A percentile compares a stretch with the other conserved stretches of the same genome.
These are phyloP conservation scores for Chamaenerion angustifolium DNA, from an alignment of 345 rosid species.

Conservation along the genomic window DNA sequence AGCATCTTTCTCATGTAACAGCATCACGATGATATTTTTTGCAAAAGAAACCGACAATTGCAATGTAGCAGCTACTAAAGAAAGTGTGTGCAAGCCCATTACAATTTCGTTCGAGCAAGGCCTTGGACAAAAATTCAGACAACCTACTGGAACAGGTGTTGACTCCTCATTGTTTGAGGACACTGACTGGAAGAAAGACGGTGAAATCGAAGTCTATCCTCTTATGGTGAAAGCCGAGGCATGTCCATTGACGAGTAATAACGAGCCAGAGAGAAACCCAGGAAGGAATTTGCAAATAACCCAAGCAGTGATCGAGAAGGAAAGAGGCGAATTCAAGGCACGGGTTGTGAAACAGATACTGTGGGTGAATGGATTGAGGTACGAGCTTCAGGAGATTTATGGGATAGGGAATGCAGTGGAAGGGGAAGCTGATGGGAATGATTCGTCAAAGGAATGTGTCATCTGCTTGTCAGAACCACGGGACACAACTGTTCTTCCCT, in stretches of 20 bases:
- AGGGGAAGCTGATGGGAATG: conserved; percentile 48
- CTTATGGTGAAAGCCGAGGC: conserved; percentile 39
- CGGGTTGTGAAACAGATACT: conserved; percentile 36
- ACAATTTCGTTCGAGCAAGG: conserved; percentile 30
- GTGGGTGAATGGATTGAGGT: conserved; percentile 31
- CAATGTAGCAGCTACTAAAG: conserved; percentile 23
- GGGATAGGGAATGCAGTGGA: conserved; percentile 71
- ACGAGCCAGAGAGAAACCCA: conserved; percentile 13
- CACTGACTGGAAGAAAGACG: conserved; percentile 11
- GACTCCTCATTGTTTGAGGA: conserved; percentile 31
- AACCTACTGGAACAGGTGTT: conserved; percentile 37
- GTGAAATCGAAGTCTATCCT: conserved; percentile 26
- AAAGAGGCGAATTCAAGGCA: conserved; percentile 19
- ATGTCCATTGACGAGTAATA: neutral
- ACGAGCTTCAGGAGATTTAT: conserved; percentile 81
- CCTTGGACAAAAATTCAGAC: conserved; percentile 38
- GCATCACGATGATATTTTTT: conserved; percentile 32
- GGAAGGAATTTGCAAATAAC: conserved; percentile 33
- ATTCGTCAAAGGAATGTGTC: conserved; percentile 84
- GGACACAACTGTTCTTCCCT: conserved; percentile 88
- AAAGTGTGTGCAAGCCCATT: conserved; percentile 16
- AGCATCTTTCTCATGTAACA: conserved; percentile 9
- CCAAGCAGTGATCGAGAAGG: conserved; percentile 33
- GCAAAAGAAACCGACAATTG: conserved; percentile 33
- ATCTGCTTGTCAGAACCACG: conserved; percentile 88